Conservation (phyloP, 2,329 filamentous ascomycete genomes). For the Fusarium euwallaceae region DNA sequence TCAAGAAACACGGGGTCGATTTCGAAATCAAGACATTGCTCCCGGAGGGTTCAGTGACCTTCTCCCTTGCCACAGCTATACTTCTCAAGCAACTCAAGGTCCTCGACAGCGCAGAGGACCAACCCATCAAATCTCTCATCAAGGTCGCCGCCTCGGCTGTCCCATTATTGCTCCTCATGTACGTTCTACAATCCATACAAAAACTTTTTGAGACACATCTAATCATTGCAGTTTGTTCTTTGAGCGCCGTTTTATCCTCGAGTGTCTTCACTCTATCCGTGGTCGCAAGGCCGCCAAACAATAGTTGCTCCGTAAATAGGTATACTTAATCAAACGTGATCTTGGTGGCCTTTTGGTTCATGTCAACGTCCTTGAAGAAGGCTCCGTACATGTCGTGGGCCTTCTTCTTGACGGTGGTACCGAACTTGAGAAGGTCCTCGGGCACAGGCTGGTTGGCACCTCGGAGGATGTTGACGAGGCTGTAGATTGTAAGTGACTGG, state of each 20-base stretch:
- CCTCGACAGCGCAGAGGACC: conserved; percentile 38
- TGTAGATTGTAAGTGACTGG: conserved; percentile 52
- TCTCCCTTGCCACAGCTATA: conserved; percentile 46
- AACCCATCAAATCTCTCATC: conserved; percentile 54
- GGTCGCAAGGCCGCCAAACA: conserved; percentile 49
- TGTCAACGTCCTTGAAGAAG: conserved; percentile 92
- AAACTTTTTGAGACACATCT: conserved; percentile 35
- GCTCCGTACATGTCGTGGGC: conserved; percentile 93
- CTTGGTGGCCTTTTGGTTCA: conserved; percentile 87
- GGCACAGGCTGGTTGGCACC: conserved; percentile 93
- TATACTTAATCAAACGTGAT: conserved; percentile 82
- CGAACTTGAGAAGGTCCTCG: conserved; percentile 92
- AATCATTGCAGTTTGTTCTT: conserved; percentile 62
- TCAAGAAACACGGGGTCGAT: conserved; percentile 59
- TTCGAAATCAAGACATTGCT: conserved; percentile 47
- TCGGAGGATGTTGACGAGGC: conserved; percentile 93
- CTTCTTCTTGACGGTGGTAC: conserved; percentile 99
- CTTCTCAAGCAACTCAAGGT: conserved; percentile 46
- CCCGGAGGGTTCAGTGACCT: conserved; percentile 45
- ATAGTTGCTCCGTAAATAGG: conserved; percentile 34
- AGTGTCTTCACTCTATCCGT: conserved; percentile 62
- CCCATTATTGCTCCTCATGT: conserved; percentile 70
- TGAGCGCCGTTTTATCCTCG: conserved; percentile 67
- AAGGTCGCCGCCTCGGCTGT: conserved; percentile 64
- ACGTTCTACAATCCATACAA: conserved; percentile 59